Evolutionary conservation across 2,329 filamentous ascomycete species (phyloP), one percentile per base, ranked within the genome.

Genomic region (Zymoseptoria tritici): DNA sequence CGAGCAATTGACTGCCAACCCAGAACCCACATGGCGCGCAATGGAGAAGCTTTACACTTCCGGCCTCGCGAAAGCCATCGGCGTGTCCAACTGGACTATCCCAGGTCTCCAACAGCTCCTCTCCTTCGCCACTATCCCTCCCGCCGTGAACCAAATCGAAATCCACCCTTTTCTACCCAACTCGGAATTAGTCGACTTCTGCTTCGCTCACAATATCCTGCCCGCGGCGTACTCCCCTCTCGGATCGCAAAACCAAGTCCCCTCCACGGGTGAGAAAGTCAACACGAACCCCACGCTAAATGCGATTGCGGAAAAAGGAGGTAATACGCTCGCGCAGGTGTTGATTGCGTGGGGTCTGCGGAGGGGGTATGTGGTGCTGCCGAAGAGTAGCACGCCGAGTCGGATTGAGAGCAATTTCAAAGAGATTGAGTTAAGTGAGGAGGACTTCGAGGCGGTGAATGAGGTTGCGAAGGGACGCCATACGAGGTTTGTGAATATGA

Each of bases 401-500:
- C 80, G 86, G 51, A 89, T 89, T 67, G 80, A 83, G 72, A 87
- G 83, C 76, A 90, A 91, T 76, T 83, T 85, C 69, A 78, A 85
- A 70, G 80, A 82, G 62, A 85, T 85, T 29, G 75, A 82, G 69
- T 76, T 90, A 60, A 74, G 67, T 65, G 73, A 78, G 59, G 76
- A 75, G 64, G 77, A 87, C 65, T 81, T 86, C 67, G 77, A 79
- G 62, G 84, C 80, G 13, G 79, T 88, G 57, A 81, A 87, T 74
- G 73, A 78, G 62, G 86, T 90, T 7, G 85, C 86, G 0, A 79
- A 83, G 71, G 84, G 84, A 42, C 80, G 87, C 56, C 84, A 88
- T 73, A 83, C 81, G 24, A 83, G 88, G 46, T 90, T 91, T 69
- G 87, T 91, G 60, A 90, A 91, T 77, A 90, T 90, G 87, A 90